Conservation (phyloP, 2,329 filamentous ascomycete genomes). For the Davidsoniella virescens region DNA sequence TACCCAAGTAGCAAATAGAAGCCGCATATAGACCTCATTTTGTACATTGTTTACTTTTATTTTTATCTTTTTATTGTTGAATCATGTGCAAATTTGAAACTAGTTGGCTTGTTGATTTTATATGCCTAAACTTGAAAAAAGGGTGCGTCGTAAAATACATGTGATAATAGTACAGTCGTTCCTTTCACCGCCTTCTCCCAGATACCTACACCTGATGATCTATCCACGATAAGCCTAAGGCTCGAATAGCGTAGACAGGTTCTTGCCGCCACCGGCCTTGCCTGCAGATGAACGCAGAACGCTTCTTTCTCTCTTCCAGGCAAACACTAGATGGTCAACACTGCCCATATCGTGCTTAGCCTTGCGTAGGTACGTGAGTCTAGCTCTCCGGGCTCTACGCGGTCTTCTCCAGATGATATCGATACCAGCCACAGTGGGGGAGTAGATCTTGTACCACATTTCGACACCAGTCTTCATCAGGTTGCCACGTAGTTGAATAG, state of each 20-base stretch:
- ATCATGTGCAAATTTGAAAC: not conserved
- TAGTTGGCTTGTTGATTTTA: not conserved
- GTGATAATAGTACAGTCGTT: conserved; percentile 12
- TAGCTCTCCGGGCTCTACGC: conserved; percentile 73
- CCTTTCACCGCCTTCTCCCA: conserved; percentile 1
- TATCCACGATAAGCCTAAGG: not conserved
- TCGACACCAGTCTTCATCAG: conserved; percentile 78
- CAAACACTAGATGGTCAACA: conserved; percentile 60
- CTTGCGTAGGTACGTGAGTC: conserved; percentile 82
- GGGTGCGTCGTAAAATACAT: conserved; percentile 9
- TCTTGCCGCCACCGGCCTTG: conserved; percentile 11
- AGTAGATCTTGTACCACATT: conserved; percentile 96
- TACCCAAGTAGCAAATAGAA: not conserved
- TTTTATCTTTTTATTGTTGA: not conserved
- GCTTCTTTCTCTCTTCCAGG: conserved; percentile 31
- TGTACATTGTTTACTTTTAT: not conserved
- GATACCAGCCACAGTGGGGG: conserved; percentile 73
- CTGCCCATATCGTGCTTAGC: conserved; percentile 75
- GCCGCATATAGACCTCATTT: not conserved
- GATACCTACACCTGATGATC: not conserved
- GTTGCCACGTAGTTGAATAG: conserved; percentile 71
- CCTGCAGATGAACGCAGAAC: conserved; percentile 19
- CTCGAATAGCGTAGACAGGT: conserved; percentile 14
- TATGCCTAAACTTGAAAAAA: not conserved
- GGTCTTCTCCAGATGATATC: conserved; percentile 78